Base-by-base conservation (phyloP, 495 filamentous ascomycete genomes). In the Podospora appendiculata region DNA sequence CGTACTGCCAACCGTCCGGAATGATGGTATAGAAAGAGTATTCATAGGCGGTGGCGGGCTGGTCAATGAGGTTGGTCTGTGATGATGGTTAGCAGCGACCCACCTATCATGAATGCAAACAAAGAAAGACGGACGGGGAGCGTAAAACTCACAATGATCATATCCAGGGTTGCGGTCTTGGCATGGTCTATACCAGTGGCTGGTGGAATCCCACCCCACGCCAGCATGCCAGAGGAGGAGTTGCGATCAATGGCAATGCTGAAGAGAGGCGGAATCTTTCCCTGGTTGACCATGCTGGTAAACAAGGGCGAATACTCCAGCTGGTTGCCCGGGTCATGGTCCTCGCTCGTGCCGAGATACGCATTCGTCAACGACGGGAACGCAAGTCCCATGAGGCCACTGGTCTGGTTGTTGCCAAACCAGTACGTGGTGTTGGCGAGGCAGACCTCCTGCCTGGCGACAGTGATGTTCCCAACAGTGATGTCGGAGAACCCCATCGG, bases 301-400 rank as follows among this genome's bases (percentile, higher is more conserved):
- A 87, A 75, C 33, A 87, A 58, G 0, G 83, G 80, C 41, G 68
- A 74, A 66, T 86, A 86, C 1, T 62, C 48, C 3, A 63, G 54
- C 25, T 56, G 64, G 51, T 53, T 75, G 34, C 54, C 55, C 41
- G 50, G 64, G 36, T 59, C 56, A 52, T 62, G 59, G 19, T 54
- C 70, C 50, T 41, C 38, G 18, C 48, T 58, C 12, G 67, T 49
- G 16, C 65, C 60, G 10, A 67, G 55, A 58, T 69, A 71, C 43
- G 66, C 59, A 51, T 70, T 78, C n/a, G 76, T 79, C 13, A 83
- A 55, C 1, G 70, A 58, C 5, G 81, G 82, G 52, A 81, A 87
- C 0, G 73, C 80, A 18, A 88, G 70, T 3, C 85, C 84, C 8
- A 87, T 63, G 14, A 87, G 54, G 4, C 85, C 85, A 55, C 69